Conservation (phyloP, 805 yeast species). For the Sugiyamaella smithiae region DNA sequence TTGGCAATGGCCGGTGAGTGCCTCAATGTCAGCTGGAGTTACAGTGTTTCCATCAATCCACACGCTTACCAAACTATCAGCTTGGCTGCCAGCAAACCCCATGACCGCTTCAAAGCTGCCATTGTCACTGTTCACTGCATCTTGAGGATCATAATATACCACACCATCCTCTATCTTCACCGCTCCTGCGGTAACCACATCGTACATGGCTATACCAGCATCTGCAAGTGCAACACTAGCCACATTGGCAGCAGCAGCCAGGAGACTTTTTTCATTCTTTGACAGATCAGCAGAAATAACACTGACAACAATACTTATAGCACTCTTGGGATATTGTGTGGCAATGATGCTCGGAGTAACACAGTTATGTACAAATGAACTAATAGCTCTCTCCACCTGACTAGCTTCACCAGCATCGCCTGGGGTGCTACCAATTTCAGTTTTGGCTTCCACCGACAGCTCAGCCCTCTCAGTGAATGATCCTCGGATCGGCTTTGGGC, state of each 20-base stretch:
- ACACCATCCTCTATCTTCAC: slow-evolving; percentile 15
- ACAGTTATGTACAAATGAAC: slow-evolving; percentile 51
- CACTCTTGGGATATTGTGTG: slow-evolving; percentile 83
- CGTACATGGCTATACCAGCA: slow-evolving; percentile 77
- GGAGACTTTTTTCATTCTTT: slow-evolving; percentile 32
- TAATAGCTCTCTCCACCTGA: slow-evolving; percentile 41
- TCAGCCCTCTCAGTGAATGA: slow-evolving; percentile 66
- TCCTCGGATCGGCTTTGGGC: slow-evolving; percentile 84
- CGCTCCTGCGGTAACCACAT: slow-evolving; percentile 57
- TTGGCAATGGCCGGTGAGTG: slow-evolving; percentile 39
- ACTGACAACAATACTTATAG: slow-evolving; percentile 73
- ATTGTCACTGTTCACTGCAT: not conserved
- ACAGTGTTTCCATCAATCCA: slow-evolving; percentile 44
- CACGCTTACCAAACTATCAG: slow-evolving; percentile 51
- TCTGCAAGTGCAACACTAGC: slow-evolving; percentile 76
- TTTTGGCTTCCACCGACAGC: slow-evolving; percentile 57
- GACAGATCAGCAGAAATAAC: slow-evolving; percentile 52
- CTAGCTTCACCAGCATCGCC: slow-evolving; percentile 31
- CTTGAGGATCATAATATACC: slow-evolving; percentile 14
- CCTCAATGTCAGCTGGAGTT: slow-evolving; percentile 23
- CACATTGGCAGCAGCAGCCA: slow-evolving; percentile 56
- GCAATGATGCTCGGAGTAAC: slow-evolving; percentile 54
- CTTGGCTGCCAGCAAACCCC: slow-evolving; percentile 48
- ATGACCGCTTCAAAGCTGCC: slow-evolving; percentile 38
- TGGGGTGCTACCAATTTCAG: slow-evolving; percentile 49